phyloP scores from a whole-genome alignment of 2,329 filamentous ascomycete species.

The Blastomyces silverae region DNA sequence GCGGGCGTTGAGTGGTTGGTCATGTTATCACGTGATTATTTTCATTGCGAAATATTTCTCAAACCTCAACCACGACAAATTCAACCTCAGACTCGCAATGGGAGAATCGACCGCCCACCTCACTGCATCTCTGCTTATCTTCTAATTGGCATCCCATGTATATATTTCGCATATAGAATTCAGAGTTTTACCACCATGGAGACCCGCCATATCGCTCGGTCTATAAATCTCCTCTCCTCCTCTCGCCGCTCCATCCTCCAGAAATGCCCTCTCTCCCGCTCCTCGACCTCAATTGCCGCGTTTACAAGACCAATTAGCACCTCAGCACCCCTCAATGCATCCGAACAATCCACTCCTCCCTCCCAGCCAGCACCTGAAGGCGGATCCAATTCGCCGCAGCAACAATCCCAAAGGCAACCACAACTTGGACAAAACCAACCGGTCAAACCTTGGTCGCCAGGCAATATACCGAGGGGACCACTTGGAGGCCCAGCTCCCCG shows the following conservation, averaged over 20 bases:
- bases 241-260: slow-evolving; percentile 1
- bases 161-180: not conserved
- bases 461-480: not conserved
- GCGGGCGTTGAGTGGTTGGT: no score
- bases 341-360: not conserved
- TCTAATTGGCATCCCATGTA: not conserved
- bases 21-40: not conserved
- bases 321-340: not conserved
- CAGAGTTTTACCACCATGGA: slow-evolving; percentile 15
- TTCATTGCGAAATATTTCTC: not conserved
- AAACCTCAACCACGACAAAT: not conserved
- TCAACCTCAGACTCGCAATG: not conserved
- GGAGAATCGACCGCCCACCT: not conserved
- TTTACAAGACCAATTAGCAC: slow-evolving; percentile 2
- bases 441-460: not conserved
- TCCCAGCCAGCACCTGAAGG: not conserved
- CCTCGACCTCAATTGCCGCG: slow-evolving; percentile 9
- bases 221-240: slow-evolving; percentile 10
- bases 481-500: not conserved
- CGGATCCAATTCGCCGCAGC: not conserved
- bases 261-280: slow-evolving; percentile 5
- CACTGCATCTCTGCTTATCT: not conserved
- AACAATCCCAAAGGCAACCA: not conserved
- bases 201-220: slow-evolving; percentile 16
- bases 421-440: not conserved